Evolutionary conservation across 495 filamentous ascomycete genomes (phyloP), one percentile per base, ranked within the genome.

Genomic region (Aspergillus biplanus): DNA sequence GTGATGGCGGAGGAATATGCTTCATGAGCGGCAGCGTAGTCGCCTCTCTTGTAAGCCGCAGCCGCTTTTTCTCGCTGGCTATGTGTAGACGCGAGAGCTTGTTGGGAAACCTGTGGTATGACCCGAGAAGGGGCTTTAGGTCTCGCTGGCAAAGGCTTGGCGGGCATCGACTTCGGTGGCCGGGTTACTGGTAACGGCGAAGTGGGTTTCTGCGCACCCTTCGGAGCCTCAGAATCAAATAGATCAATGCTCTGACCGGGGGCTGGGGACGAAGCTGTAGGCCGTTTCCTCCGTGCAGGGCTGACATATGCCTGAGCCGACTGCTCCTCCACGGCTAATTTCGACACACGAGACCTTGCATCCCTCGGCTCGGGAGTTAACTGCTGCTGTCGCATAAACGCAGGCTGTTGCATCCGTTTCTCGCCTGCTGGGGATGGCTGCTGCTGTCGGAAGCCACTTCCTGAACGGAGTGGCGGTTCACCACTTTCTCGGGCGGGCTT

Each of bases 1-100:
- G 81, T 71, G 7, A 98, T 84, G 3, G 95, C 90, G 39, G 85
- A 80, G 0, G 89, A 87, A 79, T 97, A 99, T 11, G 87, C 85
- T 54, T 86, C 83, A 65, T 97, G 91, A 0, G 95, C 96, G 4
- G 87, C 82, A 13, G 90, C 89, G 73, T 91, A 99, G 74, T 99
- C 95, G 37, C 95, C 95, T 31, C 91, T 86, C 75, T 97, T 98
- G 81, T 97, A 99, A 65, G 93, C 88, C 58, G 87, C 88, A 11
- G 92, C 89, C 33, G 93, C 96, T 56, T 87, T 87, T 58, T 87
- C 82, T 16, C 96, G 90, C 56, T 92, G 82, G n/a, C 85, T 80
- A 48, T 87, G 87, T 15, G 92, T 96, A 15, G 85, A 83, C 56
- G 87, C 78, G 7, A 97, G 83, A 3, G 88, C 88, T 52, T 85